Base-by-base conservation (phyloP, 768 basidiomycete genomes). In the Collybia sp. region DNA sequence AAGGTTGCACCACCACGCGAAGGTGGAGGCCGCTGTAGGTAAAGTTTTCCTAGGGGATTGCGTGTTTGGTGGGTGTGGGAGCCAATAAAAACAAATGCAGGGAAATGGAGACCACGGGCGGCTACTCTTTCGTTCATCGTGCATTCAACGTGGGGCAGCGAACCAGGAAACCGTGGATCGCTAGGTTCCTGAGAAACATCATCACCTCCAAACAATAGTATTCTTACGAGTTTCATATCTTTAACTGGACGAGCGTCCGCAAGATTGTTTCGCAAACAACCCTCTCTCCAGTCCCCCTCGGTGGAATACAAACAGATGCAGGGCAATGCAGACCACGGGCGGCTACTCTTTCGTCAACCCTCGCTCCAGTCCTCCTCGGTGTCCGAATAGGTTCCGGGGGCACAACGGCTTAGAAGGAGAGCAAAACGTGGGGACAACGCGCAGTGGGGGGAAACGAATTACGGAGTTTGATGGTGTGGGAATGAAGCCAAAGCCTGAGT, bases 81-180 rank as follows among this genome's bases (percentile, higher is more conserved):
- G 12, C 30, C 19, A 48, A 12, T 40, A 43, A n/a, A 36, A 32
- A 77, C 78, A 10, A 60, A 54, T 34, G 67, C 62, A 17, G 66
- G 40, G 46, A 67, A 72, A 45, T 75, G 69, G 11, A 72, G 58
- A 1, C 67, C 70, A 47, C 68, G 73, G 1, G 76, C 76, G 0
- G 70, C 70, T 35, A 80, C 71, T 5, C 70, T 63, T 51, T 80
- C 77, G 45, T 73, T 75, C 46, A 65, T 57, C 75, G 77, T 77
- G 31, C 77, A 76, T 55, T 74, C 72, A 13, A 76, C 75, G 39
- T 71, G 73, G 76, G 76, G 79, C 12, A 56, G 57, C 10, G 65
- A 60, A 1, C 65, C 71, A 4, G 54, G 45, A 54, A 64, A 71
- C 8, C 42, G 42, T 6, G 66, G 61, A 5, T 57, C 59, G 15